phyloP scores from a whole-genome alignment of 768 basidiomycete genomes.

The Austroboletus eburneus region DNA sequence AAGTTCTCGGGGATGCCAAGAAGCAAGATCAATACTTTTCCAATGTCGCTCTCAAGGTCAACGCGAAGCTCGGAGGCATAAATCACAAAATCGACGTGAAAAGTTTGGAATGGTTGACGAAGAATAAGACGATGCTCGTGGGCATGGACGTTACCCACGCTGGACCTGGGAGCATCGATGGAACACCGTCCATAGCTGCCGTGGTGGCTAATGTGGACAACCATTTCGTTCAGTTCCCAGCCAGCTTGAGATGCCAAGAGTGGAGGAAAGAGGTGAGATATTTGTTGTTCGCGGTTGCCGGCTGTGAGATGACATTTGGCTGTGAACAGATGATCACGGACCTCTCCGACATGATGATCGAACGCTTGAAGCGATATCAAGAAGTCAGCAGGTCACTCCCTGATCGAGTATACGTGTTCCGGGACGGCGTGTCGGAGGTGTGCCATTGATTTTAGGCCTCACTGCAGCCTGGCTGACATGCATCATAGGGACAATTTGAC shows the following conservation, averaged over 20 bases:
- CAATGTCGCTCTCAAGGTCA: slow-evolving; percentile 78
- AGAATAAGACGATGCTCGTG: slow-evolving; percentile 73
- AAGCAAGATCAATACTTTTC: slow-evolving; percentile 80
- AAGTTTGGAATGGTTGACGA: slow-evolving; percentile 61
- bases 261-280: slow-evolving; percentile 24
- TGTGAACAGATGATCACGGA: slow-evolving; percentile 63
- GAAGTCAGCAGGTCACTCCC: slow-evolving; percentile 57
- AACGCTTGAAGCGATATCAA: slow-evolving; percentile 58
- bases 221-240: slow-evolving; percentile 73
- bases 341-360: slow-evolving; percentile 62
- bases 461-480: not conserved
- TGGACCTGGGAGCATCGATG: slow-evolving; percentile 57
- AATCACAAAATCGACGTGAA: slow-evolving; percentile 67
- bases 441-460: slow-evolving; percentile 13
- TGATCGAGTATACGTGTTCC: slow-evolving; percentile 64
- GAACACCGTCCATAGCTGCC: slow-evolving; percentile 80
- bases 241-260: slow-evolving; percentile 64
- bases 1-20: slow-evolving; percentile 49
- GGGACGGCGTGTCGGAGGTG: slow-evolving; percentile 83
- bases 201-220: slow-evolving; percentile 75
- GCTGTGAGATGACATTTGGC: not conserved
- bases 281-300: not conserved
- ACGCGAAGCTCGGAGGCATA: slow-evolving; percentile 77
- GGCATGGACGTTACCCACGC: slow-evolving; percentile 86
- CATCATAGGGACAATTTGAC: slow-evolving; percentile 67